Evolutionary conservation across 371 early-diverging fungal species (phyloP), one percentile per base, ranked within the genome.

Genomic region (Rhizopus delemar): DNA sequence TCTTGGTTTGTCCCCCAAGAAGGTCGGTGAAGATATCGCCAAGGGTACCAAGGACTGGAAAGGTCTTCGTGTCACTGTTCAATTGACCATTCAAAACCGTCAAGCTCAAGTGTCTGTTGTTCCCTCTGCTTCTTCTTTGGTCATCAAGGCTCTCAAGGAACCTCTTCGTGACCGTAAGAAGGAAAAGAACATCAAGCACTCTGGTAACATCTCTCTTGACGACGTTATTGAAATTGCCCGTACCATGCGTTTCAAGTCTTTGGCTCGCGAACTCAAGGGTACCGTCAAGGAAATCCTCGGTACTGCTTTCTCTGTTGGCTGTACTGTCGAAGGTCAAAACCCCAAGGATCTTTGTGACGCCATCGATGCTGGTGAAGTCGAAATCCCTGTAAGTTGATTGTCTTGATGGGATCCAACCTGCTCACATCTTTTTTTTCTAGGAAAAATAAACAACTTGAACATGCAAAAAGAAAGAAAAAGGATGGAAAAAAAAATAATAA

Each of bases 21-120:
- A 98, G 89, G 96, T 99, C 68, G 99, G 99, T 84, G 99, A 99
- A 86, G 99, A 99, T 83, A 98, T 99, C 66, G 97, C 96, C 86
- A 99, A 99, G 92, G 97, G 95, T 72, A 99, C 99, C 72, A 86
- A 90, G 79, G 98, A 96, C 73, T 99, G 92, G 92, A 97, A 97
- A 88, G 96, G 99, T 85, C 91, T 99, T 57, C 93, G 96, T 80
- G 91, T 99, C 72, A 96, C 98, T 69, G 99, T 99, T 60, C 87
- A 92, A 82, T 87, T 99, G 81, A 92, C 95, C 78, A 96, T 99
- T 66, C 98, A 99, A 86, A 98, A 98, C 91, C 95, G 99, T 90
- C 98, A 99, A 84, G 99, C 99, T 63, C 87, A 93, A 57, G 93
- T 99, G 69, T 91, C 96, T 70, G 92, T 99, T 68, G 93, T 97